Evolutionary conservation across 495 filamentous ascomycete species (phyloP).

Genomic region (Glutinoglossum americanum): DNA sequence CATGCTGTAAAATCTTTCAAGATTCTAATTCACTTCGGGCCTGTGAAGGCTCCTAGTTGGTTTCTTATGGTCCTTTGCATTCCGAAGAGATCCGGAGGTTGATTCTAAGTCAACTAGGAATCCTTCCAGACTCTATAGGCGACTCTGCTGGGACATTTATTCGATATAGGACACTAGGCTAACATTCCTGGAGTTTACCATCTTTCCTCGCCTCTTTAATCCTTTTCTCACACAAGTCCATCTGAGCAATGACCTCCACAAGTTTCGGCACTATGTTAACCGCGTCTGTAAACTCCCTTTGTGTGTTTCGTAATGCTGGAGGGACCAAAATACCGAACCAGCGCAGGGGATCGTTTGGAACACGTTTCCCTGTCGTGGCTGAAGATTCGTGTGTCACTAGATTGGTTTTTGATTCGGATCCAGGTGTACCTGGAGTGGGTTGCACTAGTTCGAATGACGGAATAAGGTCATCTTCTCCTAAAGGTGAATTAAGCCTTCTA

Average conservation of each 20-base stretch:
- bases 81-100: neutral
- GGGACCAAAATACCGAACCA: conserved; percentile 27
- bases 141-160: neutral
- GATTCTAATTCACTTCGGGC: neutral
- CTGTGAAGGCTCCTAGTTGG: neutral
- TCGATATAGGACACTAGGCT: neutral
- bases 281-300: conserved; percentile 16
- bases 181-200: neutral
- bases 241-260: conserved; percentile 10
- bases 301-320: conserved; percentile 17
- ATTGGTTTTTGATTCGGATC: neutral
- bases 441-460: neutral
- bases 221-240: conserved; percentile 9
- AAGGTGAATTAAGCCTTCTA: neutral
- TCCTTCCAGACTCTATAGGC: neutral
- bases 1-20: neutral
- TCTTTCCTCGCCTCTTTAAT: neutral
- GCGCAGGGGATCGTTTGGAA: conserved; percentile 17
- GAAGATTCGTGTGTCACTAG: neutral
- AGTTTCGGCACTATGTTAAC: conserved; percentile 12
- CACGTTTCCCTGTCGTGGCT: neutral
- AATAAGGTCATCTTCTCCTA: neutral
- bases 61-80: neutral
- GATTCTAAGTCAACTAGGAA: neutral
- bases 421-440: neutral